Evolutionary conservation across 225 moss, liverwort and hornwort species (phyloP), one percentile per base, ranked within the genome.

Genomic region (Rhytidiadelphus loreus): DNA sequence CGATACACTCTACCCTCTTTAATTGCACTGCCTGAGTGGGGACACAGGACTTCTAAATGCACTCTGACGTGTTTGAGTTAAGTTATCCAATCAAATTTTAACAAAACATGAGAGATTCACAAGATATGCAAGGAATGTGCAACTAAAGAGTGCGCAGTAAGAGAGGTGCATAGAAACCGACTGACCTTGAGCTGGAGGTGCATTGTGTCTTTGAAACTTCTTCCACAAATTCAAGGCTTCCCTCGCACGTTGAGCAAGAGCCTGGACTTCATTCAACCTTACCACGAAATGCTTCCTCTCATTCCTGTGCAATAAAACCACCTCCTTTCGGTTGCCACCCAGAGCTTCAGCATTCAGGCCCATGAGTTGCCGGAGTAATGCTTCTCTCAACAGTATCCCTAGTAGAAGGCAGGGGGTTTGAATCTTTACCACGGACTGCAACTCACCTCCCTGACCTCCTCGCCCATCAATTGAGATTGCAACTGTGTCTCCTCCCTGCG

Each of bases 301-400:
- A n/a, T 82, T 72, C 9, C 60, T 65, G 85, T 77, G 81, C 76
- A 89, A 57, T 22, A 39, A 50, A 30, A 63, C 82, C 84, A 85
- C 74, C 69, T 76, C 71, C 79, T 59, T 84, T 41, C 85, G 44
- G 37, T 79, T 85, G 73, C 68, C 88, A 89, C 52, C 75, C 81
- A 57, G 82, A 61, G 72, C 81, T 68, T 86, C 86, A 79, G 88
- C 78, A 62, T 64, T 84, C 62, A 85, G 66, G 69, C 30, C 81
- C 77, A 85, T 77, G 76, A 95, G 82, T 68, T 91, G 91, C 87
- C 86, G 88, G 39, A 93, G 83, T 35, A 96, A 69, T 35, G 95
- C 89, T 83, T 94, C 93, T 86, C 96, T 81, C 71, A 88, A 60
- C 26, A 94, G 81, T 56, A 93, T 92, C 66, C 96, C 95, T 61